Base-by-base conservation (phyloP, 208 protist species). In the Leishmania tarentolae region DNA sequence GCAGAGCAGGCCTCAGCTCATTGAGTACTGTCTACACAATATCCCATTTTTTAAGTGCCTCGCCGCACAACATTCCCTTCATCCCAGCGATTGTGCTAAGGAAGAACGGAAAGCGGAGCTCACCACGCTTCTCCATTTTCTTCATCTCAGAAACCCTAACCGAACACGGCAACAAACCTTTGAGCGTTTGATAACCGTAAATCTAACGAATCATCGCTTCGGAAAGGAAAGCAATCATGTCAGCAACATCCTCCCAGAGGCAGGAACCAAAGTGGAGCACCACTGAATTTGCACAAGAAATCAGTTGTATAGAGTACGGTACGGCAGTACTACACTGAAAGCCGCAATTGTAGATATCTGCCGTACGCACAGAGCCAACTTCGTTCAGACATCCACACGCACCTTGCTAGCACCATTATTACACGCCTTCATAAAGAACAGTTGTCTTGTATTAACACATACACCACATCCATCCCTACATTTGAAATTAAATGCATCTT, bases 41-140 rank as follows among this genome's bases (percentile, higher is more conserved):
- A 47, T 87, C 80, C 5, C 46, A 78, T 11, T 81, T 52, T 75
- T 83, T 87, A 50, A 87, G 85, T 11, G 75, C 79, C 5, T 87
- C 69, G 37, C 72, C 78, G 9, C 86, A 63, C 11, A 82, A 35
- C 11, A 57, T 78, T 40, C 52, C 59, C 73, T 79, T 52, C 11
- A 74, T 31, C 11, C 59, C 5, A 0, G 70, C 57, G 44, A 79
- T 31, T 5, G 84, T 81, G 15, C 83, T 83, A 37, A 87, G 77
- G 74, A 83, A 81, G 31, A 87, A 74, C n/a, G 74, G 81, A 68
- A 87, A 87, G 63, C 75, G 84, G 46, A 78, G 80, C 79, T 87
- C 81, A 40, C 87, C 81, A 71, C 73, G 71, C 4, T 78, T 80
- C 47, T 86, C 80, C 46, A 68, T 81, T 61, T 81, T 84, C 13